phyloP scores from a whole-genome alignment of 2,329 filamentous ascomycete species.

The Sclerotinia nivalis region DNA sequence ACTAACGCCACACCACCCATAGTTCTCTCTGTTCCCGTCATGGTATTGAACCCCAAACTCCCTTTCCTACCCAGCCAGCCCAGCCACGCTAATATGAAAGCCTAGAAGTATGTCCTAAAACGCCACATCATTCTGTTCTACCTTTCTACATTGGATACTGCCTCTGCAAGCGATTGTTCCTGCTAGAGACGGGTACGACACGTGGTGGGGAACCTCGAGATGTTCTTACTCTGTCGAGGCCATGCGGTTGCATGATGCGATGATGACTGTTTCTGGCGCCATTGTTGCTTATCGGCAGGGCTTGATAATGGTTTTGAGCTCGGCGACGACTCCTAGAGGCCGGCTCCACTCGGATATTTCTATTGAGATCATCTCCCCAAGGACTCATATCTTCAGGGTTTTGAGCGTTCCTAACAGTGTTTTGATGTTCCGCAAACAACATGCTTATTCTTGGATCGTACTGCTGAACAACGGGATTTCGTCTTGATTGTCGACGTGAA shows the following conservation, averaged over 20 bases:
- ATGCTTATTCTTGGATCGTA: conserved; percentile 40
- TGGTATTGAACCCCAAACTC: conserved; percentile 10
- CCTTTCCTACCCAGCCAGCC: conserved; percentile 1
- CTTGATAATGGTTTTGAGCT: conserved; percentile 5
- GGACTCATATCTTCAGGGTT: conserved; percentile 11
- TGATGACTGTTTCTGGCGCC: conserved; percentile 20
- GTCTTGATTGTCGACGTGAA: conserved; percentile 30
- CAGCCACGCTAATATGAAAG: conserved; percentile 19
- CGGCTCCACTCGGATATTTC: conserved; percentile 22
- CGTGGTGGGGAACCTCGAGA: conserved; percentile 35
- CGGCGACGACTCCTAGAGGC: conserved; percentile 21
- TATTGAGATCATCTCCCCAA: conserved; percentile 19
- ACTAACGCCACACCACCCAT: conserved; percentile 1
- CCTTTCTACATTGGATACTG: conserved; percentile 28
- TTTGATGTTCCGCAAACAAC: conserved; percentile 40
- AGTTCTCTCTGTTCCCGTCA: not conserved
- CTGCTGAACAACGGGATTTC: conserved; percentile 28
- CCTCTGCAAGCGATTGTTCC: conserved; percentile 29
- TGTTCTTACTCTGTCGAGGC: conserved; percentile 32
- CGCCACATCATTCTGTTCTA: conserved; percentile 13
- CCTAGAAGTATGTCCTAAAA: conserved; percentile 14
- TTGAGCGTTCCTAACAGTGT: conserved; percentile 20
- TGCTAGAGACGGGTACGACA: conserved; percentile 32
- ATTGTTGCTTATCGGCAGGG: not conserved
- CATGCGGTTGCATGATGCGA: conserved; percentile 27